A percentile compares a stretch with the other conserved stretches of the same genome.
Conservation (phyloP, 352 stramenopile genomes). For the Pythium rhizo-oryzae region DNA sequence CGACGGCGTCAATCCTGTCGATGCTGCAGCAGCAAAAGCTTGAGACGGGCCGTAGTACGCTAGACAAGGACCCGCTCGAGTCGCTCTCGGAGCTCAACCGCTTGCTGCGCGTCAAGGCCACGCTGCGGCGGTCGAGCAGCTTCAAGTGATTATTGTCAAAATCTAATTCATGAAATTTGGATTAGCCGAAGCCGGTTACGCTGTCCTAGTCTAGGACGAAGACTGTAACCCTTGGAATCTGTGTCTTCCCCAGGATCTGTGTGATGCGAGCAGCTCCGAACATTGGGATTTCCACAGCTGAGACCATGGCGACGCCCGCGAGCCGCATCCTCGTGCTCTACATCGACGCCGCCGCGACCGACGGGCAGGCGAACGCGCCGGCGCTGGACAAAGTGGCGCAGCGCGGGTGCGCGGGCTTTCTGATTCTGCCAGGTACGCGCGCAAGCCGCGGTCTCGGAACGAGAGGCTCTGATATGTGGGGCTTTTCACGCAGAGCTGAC, state of each 20-base stretch:
- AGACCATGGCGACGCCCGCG: constrained; percentile 28
- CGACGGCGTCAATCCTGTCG: constrained; percentile 27
- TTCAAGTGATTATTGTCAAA: constrained; percentile 26
- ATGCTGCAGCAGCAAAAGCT: constrained; percentile 30
- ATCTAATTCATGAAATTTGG: constrained; percentile 2
- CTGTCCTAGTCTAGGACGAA: not conserved
- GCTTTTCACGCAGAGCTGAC: not conserved
- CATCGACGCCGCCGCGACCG: constrained; percentile 9
- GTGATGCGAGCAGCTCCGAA: not conserved
- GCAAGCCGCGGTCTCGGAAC: too few relatives aligned
- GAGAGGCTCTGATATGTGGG: too few relatives aligned
- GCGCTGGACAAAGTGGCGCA: constrained; percentile 46
- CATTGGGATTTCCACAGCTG: not conserved
- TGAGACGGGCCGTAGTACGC: constrained; percentile 14
- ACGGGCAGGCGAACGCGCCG: not conserved
- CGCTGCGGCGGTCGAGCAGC: constrained; percentile 35
- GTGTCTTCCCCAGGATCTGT: not conserved
- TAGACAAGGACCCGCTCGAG: constrained; percentile 46
- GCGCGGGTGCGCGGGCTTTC: constrained; percentile 56
- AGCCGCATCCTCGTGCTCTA: constrained; percentile 31
- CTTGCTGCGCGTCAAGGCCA: constrained; percentile 56
- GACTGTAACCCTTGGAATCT: not conserved
- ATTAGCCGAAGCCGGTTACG: not conserved
- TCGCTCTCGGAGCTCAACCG: constrained; percentile 61
- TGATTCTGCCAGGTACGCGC: constrained; percentile 44